Percentiles rank a stretch among this genome's conserved stretches.
These are phyloP conservation scores for Brachypodium distachyon DNA, from an alignment of 202 grass and related monocot species.

Conservation along the genomic window DNA sequence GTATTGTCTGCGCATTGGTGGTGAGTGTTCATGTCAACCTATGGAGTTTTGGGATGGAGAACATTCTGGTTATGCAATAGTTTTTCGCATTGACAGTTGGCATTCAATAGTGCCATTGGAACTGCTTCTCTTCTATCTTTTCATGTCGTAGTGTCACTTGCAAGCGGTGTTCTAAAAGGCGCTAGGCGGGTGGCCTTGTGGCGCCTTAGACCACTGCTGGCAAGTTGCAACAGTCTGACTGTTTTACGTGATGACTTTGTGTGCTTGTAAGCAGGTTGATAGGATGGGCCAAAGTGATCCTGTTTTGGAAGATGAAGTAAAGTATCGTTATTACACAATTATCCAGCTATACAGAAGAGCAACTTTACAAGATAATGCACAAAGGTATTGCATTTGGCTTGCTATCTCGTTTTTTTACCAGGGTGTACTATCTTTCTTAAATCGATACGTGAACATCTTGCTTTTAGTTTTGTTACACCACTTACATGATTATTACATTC, in stretches of 20 bases:
- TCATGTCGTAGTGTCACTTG: background rate
- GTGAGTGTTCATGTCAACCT: conserved; percentile 31
- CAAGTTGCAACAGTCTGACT: background rate
- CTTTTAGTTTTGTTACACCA: background rate
- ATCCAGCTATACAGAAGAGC: conserved; percentile 93
- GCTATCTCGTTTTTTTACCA: too few species aligned
- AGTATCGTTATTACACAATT: conserved; percentile 88
- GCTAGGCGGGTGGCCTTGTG: background rate
- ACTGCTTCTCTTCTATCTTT: background rate
- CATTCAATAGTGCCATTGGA: background rate
- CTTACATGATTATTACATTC: conserved; percentile 16
- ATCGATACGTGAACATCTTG: background rate
- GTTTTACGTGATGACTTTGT: conserved; percentile 5
- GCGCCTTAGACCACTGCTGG: background rate
- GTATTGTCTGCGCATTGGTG: conserved; percentile 82
- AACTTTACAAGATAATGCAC: conserved; percentile 97
- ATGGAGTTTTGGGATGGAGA: background rate
- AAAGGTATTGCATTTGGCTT: conserved; percentile 38
- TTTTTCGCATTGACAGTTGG: background rate
- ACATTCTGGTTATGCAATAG: background rate
- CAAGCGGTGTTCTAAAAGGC: background rate
- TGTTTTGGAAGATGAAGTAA: conserved; percentile 96
- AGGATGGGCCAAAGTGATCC: conserved; percentile 70
- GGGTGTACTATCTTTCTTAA: background rate
- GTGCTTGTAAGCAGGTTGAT: conserved; percentile 60